A percentile compares a stretch with the other conserved stretches of the same genome.
Conservation (phyloP, 345 rosid genomes). For the Hibiscus syriacus region DNA sequence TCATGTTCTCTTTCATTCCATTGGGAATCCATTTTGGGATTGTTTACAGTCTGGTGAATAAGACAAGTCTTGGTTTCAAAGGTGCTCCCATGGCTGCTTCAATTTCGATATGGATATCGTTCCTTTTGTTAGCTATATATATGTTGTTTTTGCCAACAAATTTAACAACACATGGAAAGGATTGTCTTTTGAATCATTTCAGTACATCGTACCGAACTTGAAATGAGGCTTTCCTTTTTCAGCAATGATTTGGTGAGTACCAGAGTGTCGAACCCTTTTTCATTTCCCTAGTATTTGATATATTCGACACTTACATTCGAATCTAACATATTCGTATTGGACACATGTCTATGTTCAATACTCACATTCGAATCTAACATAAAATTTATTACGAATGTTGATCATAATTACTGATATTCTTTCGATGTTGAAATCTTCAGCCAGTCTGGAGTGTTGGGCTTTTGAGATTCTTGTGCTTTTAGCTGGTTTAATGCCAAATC, state of each 20-base stretch:
- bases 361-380: too few relatives aligned
- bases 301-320: too few relatives aligned
- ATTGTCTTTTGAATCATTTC: conserved; percentile 33
- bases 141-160: conserved; percentile 34
- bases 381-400: too few relatives aligned
- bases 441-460: conserved; percentile 75
- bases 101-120: conserved; percentile 52
- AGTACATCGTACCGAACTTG: conserved; percentile 26
- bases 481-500: conserved; percentile 64
- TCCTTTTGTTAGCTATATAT: conserved; percentile 29
- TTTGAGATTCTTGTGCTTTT: conserved; percentile 67
- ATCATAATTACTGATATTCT: too few relatives aligned
- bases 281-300: too few relatives aligned
- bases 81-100: conserved; percentile 76
- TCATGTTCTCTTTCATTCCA: conserved; percentile 39
- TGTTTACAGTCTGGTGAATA: conserved; percentile 33
- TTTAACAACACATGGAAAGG: conserved; percentile 58
- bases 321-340: too few relatives aligned
- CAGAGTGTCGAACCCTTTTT: too few relatives aligned
- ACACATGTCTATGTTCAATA: too few relatives aligned
- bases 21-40: conserved; percentile 37
- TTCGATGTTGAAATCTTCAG: not conserved
- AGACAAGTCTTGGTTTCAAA: conserved; percentile 44
- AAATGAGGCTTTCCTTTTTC: conserved; percentile 60
- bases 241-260: conserved; percentile 66